Evolutionary conservation across 257 asterid species (phyloP).

Genomic region (Henckelia pumila): DNA sequence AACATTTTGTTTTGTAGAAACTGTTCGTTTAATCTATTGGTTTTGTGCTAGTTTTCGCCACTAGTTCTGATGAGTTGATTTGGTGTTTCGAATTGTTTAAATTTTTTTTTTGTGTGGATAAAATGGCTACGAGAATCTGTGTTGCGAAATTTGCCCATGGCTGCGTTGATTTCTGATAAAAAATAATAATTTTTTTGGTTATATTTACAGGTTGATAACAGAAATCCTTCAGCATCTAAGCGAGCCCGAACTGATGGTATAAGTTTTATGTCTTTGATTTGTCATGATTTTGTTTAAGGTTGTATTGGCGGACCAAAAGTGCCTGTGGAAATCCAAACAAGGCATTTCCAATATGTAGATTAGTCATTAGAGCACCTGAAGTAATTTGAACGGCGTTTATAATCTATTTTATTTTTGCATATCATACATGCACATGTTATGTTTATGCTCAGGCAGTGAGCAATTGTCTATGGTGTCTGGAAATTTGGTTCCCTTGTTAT

Average conservation of each 20-base stretch:
- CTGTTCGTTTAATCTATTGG: not conserved
- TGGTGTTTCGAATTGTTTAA: no score
- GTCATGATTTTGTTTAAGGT: not conserved
- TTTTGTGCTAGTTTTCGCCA: not conserved
- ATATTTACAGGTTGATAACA: conserved; percentile 57
- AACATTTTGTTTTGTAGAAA: no score
- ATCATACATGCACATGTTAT: not conserved
- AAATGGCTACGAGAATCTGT: not conserved
- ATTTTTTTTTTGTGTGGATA: no score
- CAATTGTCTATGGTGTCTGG: not conserved
- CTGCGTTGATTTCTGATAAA: no score
- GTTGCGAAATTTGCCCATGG: not conserved
- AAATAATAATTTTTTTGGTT: no score
- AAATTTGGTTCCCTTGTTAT: not conserved
- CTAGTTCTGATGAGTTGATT: not conserved
- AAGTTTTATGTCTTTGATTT: not conserved
- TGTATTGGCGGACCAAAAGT: not conserved
- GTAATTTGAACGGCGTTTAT: not conserved
- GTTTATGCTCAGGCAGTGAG: not conserved
- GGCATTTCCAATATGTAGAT: not conserved
- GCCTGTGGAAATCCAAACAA: not conserved
- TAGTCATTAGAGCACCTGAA: not conserved
- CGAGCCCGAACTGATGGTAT: conserved; percentile 18
- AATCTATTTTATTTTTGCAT: not conserved
- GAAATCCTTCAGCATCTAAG: conserved; percentile 78